Percentiles rank a stretch among this genome's conserved stretches.
phyloP scores from a whole-genome alignment of 495 filamentous ascomycete species.

The Chaetomium fimeti region DNA sequence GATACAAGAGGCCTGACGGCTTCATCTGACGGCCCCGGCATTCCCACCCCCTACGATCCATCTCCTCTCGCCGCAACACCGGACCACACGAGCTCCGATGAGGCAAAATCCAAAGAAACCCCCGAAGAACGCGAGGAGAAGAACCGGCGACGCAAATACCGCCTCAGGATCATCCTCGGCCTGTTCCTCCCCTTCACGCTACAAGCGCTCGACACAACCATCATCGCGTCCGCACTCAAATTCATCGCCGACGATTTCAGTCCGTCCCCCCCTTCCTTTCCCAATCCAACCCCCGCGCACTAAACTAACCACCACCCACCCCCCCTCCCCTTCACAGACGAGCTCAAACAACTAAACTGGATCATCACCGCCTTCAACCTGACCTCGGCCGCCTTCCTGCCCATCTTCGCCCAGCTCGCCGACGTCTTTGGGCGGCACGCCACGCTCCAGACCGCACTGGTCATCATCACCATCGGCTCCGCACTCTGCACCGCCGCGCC shows the following conservation, averaged over 20 bases:
- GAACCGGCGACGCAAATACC: slow-evolving; percentile 35
- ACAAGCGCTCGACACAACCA: slow-evolving; percentile 56
- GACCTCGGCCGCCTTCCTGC: slow-evolving; percentile 60
- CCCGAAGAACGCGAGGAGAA: slow-evolving; percentile 3
- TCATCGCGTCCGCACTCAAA: slow-evolving; percentile 59
- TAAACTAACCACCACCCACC: background rate
- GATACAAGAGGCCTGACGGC: background rate
- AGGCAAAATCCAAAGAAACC: slow-evolving; percentile 26
- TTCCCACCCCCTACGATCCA: background rate
- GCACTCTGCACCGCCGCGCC: slow-evolving; percentile 49
- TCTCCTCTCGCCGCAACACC: background rate
- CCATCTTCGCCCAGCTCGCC: slow-evolving; percentile 58
- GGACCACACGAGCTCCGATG: background rate
- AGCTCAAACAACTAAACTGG: slow-evolving; percentile 60
- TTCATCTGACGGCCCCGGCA: background rate
- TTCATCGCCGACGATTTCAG: slow-evolving; percentile 60
- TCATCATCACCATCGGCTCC: slow-evolving; percentile 28
- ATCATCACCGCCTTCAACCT: slow-evolving; percentile 63
- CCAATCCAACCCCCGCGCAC: background rate
- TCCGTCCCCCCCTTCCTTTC: slow-evolving; percentile 30
- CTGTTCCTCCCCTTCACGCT: slow-evolving; percentile 54
- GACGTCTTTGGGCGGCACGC: slow-evolving; percentile 56
- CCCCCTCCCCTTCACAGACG: slow-evolving; percentile 34
- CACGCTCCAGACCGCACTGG: slow-evolving; percentile 24
- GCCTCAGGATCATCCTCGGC: slow-evolving; percentile 54